phyloP scores from a whole-genome alignment of 768 basidiomycete species.

The Lentinula detonsa region DNA sequence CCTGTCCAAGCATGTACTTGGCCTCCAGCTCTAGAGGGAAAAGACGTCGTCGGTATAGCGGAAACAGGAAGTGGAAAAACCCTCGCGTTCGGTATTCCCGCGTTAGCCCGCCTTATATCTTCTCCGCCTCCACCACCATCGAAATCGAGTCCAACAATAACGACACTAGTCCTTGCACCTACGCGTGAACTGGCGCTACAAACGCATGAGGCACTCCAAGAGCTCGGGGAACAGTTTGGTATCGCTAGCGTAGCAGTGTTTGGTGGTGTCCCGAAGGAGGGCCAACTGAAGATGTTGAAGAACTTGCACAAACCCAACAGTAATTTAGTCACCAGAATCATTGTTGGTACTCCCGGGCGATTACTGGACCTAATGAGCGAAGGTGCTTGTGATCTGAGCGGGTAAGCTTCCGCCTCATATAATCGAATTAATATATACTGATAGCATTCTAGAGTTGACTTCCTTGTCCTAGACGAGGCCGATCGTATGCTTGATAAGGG shows the following conservation, averaged over 20 bases:
- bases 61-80: constrained; percentile 99
- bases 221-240: constrained; percentile 66
- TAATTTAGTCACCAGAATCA: constrained; percentile 51
- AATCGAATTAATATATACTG: not conserved
- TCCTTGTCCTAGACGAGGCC: constrained; percentile 94
- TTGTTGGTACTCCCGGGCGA: constrained; percentile 94
- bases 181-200: constrained; percentile 96
- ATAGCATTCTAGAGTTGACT: constrained; percentile 56
- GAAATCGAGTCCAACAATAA: constrained; percentile 33
- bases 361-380: constrained; percentile 90
- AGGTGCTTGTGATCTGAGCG: constrained; percentile 75
- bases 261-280: constrained; percentile 90
- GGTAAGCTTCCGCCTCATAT: constrained; percentile 34
- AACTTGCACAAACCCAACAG: constrained; percentile 44
- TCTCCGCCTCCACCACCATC: constrained; percentile 20
- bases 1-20: constrained; percentile 96
- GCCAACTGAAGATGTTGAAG: constrained; percentile 68
- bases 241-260: constrained; percentile 85
- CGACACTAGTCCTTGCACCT: constrained; percentile 82
- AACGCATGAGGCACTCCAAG: constrained; percentile 78
- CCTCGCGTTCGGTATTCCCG: constrained; percentile 91
- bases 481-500: constrained; percentile 98
- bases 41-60: constrained; percentile 93
- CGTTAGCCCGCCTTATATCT: constrained; percentile 60
- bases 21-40: constrained; percentile 77